These are phyloP conservation scores for Phylloporus scabripes DNA, from an alignment of 768 basidiomycete genomes.

Conservation along the genomic window DNA sequence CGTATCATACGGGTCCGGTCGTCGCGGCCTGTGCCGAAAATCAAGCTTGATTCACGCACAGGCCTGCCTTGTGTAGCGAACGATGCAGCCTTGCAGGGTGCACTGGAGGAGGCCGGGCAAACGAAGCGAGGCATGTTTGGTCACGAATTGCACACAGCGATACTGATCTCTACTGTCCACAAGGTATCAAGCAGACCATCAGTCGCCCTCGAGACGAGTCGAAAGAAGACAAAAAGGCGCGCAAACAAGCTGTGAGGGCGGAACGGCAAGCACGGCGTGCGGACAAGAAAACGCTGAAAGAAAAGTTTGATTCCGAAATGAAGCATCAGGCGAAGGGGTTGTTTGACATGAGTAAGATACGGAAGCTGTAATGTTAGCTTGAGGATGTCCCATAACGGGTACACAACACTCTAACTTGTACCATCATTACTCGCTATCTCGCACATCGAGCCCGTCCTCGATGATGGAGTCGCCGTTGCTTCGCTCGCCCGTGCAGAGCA, in stretches of 20 bases:
- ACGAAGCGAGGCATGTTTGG: constrained; percentile 21
- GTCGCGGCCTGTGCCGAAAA: constrained; percentile 51
- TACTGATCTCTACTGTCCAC: constrained; percentile 2
- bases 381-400: constrained; percentile 14
- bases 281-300: constrained; percentile 63
- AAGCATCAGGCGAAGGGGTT: constrained; percentile 51
- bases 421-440: constrained; percentile 1
- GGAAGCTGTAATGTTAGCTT: constrained; percentile 23
- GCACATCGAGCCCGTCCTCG: background rate
- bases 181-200: constrained; percentile 42
- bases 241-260: constrained; percentile 65
- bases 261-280: constrained; percentile 58
- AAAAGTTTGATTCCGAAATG: constrained; percentile 58
- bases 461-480: constrained; percentile 33
- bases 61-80: constrained; percentile 58
- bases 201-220: constrained; percentile 72
- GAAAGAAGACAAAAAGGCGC: constrained; percentile 63
- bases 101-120: constrained; percentile 18
- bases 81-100: constrained; percentile 14
- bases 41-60: constrained; percentile 67
- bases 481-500: constrained; percentile 25
- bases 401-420: background rate
- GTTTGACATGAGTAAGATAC: constrained; percentile 28
- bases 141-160: background rate
- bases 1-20: constrained; percentile 71